These are phyloP conservation scores for Oryza nivara DNA, from an alignment of 176 grass and related monocot genomes.

Conservation along the genomic window DNA sequence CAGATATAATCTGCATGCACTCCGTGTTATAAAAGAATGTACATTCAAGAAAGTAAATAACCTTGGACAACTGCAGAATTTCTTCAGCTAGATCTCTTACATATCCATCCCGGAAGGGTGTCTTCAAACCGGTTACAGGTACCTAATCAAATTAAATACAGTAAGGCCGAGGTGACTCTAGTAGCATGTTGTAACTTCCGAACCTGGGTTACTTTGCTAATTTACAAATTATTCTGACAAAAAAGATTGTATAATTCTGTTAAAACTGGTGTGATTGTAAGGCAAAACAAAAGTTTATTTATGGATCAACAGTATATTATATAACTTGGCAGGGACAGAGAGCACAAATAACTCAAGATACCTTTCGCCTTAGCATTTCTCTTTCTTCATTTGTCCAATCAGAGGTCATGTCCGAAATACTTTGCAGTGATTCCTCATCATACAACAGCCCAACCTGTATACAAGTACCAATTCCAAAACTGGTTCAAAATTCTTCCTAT, in stretches of 20 bases:
- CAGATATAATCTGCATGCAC: not conserved
- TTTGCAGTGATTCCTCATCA: constrained; percentile 88
- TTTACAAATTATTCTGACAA: not conserved
- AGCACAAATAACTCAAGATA: constrained; percentile 28
- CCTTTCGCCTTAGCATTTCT: constrained; percentile 87
- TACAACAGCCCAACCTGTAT: constrained; percentile 86
- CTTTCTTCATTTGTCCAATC: constrained; percentile 98
- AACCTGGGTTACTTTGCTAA: not conserved
- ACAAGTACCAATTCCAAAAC: constrained; percentile 6
- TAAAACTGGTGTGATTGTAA: not conserved
- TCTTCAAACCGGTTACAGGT: constrained; percentile 84
- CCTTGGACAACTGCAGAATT: constrained; percentile 87
- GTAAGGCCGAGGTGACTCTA: not conserved
- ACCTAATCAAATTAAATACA: constrained; percentile 57
- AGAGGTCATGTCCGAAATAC: constrained; percentile 78
- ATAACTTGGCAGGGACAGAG: not conserved
- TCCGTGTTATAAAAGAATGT: not conserved
- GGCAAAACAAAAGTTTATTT: constrained; percentile 5
- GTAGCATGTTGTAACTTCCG: not conserved
- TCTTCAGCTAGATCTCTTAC: constrained; percentile 92
- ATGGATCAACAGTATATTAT: too few relatives aligned
- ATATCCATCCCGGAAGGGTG: constrained; percentile 84
- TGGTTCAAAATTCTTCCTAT: not conserved
- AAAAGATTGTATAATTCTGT: not conserved
- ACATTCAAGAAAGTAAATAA: constrained; percentile 24